These are phyloP conservation scores for Maudiozyma serrabonitensis DNA, from an alignment of 805 yeast genomes.

Conservation along the genomic window DNA sequence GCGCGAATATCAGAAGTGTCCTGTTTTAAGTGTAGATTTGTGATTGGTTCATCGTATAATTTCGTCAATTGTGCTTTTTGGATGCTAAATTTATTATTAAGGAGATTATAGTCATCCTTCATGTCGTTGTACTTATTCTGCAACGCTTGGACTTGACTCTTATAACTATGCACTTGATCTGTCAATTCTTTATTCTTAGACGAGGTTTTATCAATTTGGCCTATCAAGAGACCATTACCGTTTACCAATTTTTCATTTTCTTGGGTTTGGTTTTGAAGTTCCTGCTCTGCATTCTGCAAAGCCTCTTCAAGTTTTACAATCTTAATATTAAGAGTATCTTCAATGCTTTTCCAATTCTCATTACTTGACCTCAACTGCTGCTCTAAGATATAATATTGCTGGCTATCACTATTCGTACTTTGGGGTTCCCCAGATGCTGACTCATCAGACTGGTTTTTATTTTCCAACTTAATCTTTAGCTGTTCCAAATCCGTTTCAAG, in stretches of 20 bases:
- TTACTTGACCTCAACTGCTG: conserved; percentile 66
- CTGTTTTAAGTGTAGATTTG: neutral
- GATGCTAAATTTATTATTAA: conserved; percentile 20
- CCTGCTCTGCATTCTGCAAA: neutral
- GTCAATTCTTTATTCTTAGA: neutral
- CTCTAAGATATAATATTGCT: conserved; percentile 40
- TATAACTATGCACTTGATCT: neutral
- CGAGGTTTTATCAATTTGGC: neutral
- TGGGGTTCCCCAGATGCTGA: neutral
- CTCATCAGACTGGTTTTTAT: conserved; percentile 2
- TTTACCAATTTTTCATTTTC: conserved; percentile 3
- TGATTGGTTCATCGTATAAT: neutral
- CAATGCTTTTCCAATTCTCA: conserved; percentile 77
- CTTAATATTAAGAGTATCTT: conserved; percentile 47
- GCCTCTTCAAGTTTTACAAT: conserved; percentile 18
- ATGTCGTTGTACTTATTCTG: conserved; percentile 11
- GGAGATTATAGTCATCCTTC: conserved; percentile 20
- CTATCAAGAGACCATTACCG: conserved; percentile 4
- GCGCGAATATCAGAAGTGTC: neutral
- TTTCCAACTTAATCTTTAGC: conserved; percentile 54
- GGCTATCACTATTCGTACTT: neutral
- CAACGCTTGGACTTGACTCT: neutral
- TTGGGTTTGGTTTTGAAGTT: neutral
- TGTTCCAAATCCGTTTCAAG: conserved; percentile 65
- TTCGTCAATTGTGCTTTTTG: conserved; percentile 19